A percentile compares a stretch with the other conserved stretches of the same genome.
phyloP scores from a whole-genome alignment of 2,329 filamentous ascomycete species.

The Botrytis fabae region DNA sequence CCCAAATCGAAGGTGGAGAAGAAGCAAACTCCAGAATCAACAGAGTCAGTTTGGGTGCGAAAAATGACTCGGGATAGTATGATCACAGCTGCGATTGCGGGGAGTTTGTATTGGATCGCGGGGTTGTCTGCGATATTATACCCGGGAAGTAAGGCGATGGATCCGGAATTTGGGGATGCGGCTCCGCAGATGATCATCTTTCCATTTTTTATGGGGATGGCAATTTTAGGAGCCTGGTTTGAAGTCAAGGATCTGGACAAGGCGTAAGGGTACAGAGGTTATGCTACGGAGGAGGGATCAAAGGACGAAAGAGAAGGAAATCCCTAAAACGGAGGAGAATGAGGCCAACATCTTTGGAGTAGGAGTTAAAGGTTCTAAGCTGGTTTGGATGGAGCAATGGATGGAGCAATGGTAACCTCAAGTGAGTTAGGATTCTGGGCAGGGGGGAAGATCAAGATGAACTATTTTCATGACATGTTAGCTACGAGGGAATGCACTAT shows the following conservation, averaged over 20 bases:
- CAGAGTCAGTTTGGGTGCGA: background rate
- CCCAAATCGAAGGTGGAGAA: background rate
- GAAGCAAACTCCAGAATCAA: background rate
- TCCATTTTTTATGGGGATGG: conserved; percentile 7
- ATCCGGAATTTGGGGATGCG: conserved; percentile 48
- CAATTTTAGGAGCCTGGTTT: conserved; percentile 25
- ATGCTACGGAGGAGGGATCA: background rate
- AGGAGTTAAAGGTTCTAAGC: background rate
- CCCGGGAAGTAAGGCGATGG: conserved; percentile 46
- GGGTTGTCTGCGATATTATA: conserved; percentile 49
- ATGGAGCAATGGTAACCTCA: background rate
- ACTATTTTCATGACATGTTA: background rate
- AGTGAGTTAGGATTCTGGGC: background rate
- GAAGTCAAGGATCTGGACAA: conserved; percentile 18
- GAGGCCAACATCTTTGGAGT: background rate
- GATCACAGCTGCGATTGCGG: conserved; percentile 43
- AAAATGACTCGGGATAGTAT: conserved; percentile 31
- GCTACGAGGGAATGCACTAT: background rate
- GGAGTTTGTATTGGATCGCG: conserved; percentile 48
- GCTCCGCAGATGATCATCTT: conserved; percentile 41
- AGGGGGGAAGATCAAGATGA: background rate
- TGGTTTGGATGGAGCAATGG: background rate
- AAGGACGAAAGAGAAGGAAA: background rate
- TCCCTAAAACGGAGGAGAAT: too few relatives aligned
- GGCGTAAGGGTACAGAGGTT: background rate